Base-by-base conservation (phyloP, 495 filamentous ascomycete species). In the Neurospora sp. region DNA sequence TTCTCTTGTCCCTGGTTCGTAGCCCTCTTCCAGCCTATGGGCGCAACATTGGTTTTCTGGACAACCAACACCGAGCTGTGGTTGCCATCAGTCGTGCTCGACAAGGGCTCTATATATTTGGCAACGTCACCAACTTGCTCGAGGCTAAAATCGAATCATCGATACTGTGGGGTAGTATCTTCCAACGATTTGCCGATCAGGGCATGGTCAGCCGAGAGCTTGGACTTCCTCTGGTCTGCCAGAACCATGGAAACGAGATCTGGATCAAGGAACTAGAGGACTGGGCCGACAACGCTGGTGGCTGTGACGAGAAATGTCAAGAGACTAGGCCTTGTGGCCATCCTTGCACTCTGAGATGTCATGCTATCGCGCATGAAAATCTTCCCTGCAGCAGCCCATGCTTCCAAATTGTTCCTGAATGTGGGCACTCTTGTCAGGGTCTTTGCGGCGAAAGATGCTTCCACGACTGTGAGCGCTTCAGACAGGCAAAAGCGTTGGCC, bases 1-100 rank as follows among this genome's bases (percentile, higher is more conserved):
- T 98, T 20, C 75, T 98, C 5, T 84, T 98, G 1, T 97, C 94
- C 0, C 83, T 98, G 0, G 95, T 97, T 12, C 86, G 96, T 66
- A 94, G 91, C 76, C 79, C 79, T 3, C 70, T 75, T 14, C 68
- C 37, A 0, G 75, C 75, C 20, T 73, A 75, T 11, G 53, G 75
- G 14, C 74, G 70, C 31, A 72, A 83, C 41, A 89, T 93, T 68
- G 93, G 92, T 4, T 98, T 95, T 76, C 81, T 96, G 27, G 84
- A 85, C 11, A 88, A 91, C 66, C 85, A 89, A 75, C 96, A 97
- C 74, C 88, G 95, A 74, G 87, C 94, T 14, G 95, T 94, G 18
- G 96, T 98, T 42, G 92, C 96, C 20, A 83, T 97, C 18, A 97
- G 94, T 70, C 91, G 95, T 69, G 96, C 95, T n/a, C 88, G 87